phyloP scores from a whole-genome alignment of 768 basidiomycete genomes.

The Chalciporus pseudorubinellus region DNA sequence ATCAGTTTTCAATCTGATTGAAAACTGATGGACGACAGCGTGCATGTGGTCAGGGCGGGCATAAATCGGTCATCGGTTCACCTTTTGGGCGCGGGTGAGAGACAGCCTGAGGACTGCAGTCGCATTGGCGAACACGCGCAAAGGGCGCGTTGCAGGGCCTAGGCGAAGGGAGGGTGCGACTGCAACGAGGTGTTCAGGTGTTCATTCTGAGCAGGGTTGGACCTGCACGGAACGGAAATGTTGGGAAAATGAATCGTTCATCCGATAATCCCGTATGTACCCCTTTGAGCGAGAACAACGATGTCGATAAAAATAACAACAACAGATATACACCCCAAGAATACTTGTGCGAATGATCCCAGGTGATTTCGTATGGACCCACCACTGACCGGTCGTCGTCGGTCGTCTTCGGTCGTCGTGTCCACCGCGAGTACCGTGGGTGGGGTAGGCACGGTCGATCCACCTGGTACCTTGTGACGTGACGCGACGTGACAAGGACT shows the following conservation, averaged over 20 bases:
- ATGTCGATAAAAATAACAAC: background rate
- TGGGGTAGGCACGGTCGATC: background rate
- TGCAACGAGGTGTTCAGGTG: background rate
- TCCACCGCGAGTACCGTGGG: no score
- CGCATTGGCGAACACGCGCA: background rate
- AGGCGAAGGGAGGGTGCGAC: background rate
- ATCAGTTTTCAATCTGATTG: no score
- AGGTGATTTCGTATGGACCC: background rate
- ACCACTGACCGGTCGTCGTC: background rate
- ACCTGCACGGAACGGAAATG: background rate
- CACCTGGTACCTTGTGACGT: background rate
- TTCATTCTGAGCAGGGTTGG: background rate
- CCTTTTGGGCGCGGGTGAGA: background rate
- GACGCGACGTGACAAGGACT: background rate
- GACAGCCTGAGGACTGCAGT: background rate
- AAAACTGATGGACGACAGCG: background rate
- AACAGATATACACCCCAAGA: no score
- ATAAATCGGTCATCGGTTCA: background rate
- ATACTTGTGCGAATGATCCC: background rate
- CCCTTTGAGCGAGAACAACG: background rate
- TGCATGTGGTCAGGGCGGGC: background rate
- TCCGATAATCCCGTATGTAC: background rate
- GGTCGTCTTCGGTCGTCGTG: no score
- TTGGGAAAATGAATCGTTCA: background rate
- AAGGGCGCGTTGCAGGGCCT: conserved; percentile 1